phyloP scores from a whole-genome alignment of 1,139 yeast species.

The Suhomyces bokatorum region DNA sequence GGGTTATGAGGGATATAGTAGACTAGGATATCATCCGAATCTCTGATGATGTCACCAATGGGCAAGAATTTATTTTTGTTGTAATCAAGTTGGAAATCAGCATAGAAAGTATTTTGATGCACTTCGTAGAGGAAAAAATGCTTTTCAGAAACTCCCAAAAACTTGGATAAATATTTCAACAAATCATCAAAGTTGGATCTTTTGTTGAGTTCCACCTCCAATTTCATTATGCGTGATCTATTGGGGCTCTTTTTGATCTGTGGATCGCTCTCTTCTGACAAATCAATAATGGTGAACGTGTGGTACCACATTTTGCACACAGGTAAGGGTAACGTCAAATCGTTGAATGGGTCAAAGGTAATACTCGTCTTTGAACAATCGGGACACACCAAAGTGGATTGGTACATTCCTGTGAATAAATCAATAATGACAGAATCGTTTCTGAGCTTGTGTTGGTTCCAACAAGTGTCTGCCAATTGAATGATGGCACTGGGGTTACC shows the following conservation, averaged over 20 bases:
- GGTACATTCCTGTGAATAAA: slow-evolving; percentile 85
- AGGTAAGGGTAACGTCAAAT: slow-evolving; percentile 86
- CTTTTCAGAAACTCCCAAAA: slow-evolving; percentile 44
- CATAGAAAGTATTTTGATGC: slow-evolving; percentile 67
- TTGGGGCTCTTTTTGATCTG: slow-evolving; percentile 15
- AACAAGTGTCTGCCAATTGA: slow-evolving; percentile 69
- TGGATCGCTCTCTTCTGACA: slow-evolving; percentile 43
- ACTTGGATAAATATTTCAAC: slow-evolving; percentile 57
- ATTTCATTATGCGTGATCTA: slow-evolving; percentile 27
- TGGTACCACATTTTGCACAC: slow-evolving; percentile 74
- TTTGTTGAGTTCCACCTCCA: slow-evolving; percentile 73
- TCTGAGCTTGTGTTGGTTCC: slow-evolving; percentile 77
- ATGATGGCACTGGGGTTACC: slow-evolving; percentile 55
- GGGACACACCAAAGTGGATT: slow-evolving; percentile 88
- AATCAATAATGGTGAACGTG: slow-evolving; percentile 62
- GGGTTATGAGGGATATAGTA: slow-evolving; percentile 61
- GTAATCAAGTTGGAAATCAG: slow-evolving; percentile 63
- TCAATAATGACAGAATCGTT: slow-evolving; percentile 87
- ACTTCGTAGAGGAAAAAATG: slow-evolving; percentile 68
- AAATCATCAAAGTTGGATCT: slow-evolving; percentile 67
- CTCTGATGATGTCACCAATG: slow-evolving; percentile 65
- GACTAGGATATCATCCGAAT: slow-evolving; percentile 64
- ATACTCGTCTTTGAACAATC: slow-evolving; percentile 76
- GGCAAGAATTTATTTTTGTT: slow-evolving; percentile 64
- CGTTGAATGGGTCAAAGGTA: slow-evolving; percentile 94